A percentile compares a stretch with the other conserved stretches of the same genome.
Evolutionary conservation across 129 eudicot species (phyloP).

Genomic region (Oenanthe sinensis): DNA sequence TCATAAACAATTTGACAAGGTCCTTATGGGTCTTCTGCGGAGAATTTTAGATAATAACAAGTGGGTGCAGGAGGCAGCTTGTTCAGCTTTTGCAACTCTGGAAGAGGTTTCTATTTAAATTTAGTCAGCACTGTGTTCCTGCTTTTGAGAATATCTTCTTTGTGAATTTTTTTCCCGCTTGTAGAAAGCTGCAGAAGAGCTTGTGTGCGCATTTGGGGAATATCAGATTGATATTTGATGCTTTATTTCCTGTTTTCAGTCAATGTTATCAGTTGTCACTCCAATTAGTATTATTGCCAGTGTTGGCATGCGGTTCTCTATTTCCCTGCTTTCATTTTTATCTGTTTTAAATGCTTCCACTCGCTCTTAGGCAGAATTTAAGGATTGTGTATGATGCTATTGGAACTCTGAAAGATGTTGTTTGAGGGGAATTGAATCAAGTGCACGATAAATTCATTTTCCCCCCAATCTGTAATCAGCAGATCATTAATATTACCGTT

Average conservation of each 20-base stretch:
- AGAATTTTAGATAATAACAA: constrained; percentile 91
- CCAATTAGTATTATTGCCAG: no score
- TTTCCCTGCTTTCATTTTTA: not conserved
- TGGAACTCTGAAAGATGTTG: constrained; percentile 97
- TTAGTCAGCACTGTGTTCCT: not conserved
- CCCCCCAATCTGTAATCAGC: not conserved
- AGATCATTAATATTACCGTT: not conserved
- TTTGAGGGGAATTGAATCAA: constrained; percentile 90
- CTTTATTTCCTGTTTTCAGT: no score
- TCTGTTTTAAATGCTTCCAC: constrained; percentile 4
- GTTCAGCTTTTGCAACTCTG: no score
- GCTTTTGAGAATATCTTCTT: not conserved
- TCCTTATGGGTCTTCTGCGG: constrained; percentile 69
- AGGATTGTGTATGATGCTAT: constrained; percentile 96
- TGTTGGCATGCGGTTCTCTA: not conserved
- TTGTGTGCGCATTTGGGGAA: no score
- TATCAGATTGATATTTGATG: no score
- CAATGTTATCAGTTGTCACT: no score
- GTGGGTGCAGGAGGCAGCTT: constrained; percentile 98
- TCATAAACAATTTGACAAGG: constrained; percentile 70
- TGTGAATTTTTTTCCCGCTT: not conserved
- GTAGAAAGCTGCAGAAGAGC: constrained; percentile 85
- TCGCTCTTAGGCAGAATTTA: constrained; percentile 62
- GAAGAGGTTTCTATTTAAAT: constrained; percentile 41
- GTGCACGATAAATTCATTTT: constrained; percentile 17